Base-by-base conservation (phyloP, 1,284 basidiomycete species). In the Blastosporella zonata region DNA sequence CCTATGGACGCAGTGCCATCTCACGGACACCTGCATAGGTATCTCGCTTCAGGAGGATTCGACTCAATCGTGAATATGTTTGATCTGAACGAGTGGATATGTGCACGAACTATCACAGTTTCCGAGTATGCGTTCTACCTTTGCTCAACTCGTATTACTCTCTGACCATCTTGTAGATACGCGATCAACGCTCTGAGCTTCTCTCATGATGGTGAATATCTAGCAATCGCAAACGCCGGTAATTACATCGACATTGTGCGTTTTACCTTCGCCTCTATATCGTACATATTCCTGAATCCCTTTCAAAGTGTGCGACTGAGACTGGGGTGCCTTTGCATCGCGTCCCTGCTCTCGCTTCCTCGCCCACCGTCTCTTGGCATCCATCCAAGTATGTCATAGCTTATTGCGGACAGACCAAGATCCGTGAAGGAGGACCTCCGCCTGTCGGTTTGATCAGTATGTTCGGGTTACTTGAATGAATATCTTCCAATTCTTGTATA, bases 11-110 rank as follows among this genome's bases (percentile, higher is more conserved):
- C 20, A n/a, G 5, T 37, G 21, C 6, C 20, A 2, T 31, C 21
- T 43, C 18, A 39, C 37, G 10, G 20, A 17, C 31, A 15, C 45
- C 28, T 35, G 29, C 22, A 9, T 58, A 86, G 81, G 52, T 90
- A 89, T 57, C 72, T 90, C 27, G 85, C 85, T 2, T 85, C 87
- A 0, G 88, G 86, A 29, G 87, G 88, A 12, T 73, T 79, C 47
- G 88, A 90, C 61, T 87, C 86, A 2, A 89, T 90, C 50, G 81
- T 91, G 40, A 87, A 89, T 59, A 68, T 90, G 58, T 88, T 89
- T 60, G 87, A 89, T 60, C 60, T 82, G 46, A 70, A 72, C n/a
- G 85, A 89, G 50, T 89, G 85, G 86, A 84, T 90, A 51, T 85
- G 82, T 54, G 75, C 79, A 2, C 75, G 82, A 37, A 88, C 85